Evolutionary conservation across 2,329 filamentous ascomycete genomes (phyloP), one percentile per base, ranked within the genome.

Genomic region (Colletotrichum chrysophilum): DNA sequence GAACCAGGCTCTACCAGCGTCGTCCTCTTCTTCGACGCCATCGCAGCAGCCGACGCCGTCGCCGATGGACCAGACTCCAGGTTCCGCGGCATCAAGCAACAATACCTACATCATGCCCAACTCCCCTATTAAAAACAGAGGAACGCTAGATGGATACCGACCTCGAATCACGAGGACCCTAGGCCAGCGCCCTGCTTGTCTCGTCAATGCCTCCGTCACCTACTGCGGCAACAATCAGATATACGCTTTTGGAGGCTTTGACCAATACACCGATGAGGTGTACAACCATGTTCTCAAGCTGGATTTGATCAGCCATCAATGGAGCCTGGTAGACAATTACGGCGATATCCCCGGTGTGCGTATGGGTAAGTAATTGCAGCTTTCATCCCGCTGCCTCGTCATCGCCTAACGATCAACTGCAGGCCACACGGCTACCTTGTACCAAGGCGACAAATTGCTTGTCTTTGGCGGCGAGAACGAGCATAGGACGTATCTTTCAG

Each of bases 401-500:
- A 12, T 10, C 10, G 28, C 62, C 58, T 76, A 38, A 76, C 48
- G 21, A 21, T 16, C 7, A 43, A 28, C 26, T 79, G 65, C 80
- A 97, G 95, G 96, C 36, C 97, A 99, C 83, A 98, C 97, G 60
- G 96, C 97, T 32, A 98, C 95, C 38, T 89, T 99, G 1, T 98
- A 98, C 87, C 92, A 97, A 85, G 96, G 95, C 76, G 94, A 96
- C 84, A 98, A 98, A 85, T 89, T 99, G n/a, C 90, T 99, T 3
- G 96, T 99, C 3, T 99, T 98, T 82, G 97, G 97, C 72, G 97
- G 97, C 78, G 97, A 99, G 87, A 99, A 99, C 85, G 97, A 99
- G 84, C 97, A 98, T 82, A 92, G 96, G 79, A 96, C 96, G 73
- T 98, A 98, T 83, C 92, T 99, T 14, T 97, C 96, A 64, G 97